Evolutionary conservation across 768 basidiomycete species (phyloP).

Genomic region (Cantharellus anzutake): DNA sequence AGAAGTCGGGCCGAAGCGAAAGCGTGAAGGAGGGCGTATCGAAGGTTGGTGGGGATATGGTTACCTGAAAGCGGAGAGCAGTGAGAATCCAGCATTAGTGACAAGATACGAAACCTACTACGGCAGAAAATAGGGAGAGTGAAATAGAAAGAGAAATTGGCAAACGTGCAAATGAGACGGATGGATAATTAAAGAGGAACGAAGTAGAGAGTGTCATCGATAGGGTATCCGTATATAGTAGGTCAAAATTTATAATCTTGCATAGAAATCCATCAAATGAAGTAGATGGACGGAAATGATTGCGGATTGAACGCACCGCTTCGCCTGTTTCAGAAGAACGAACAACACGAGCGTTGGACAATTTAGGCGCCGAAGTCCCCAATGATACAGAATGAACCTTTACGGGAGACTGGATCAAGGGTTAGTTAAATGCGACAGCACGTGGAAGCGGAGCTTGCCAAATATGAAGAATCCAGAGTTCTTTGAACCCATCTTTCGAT

Average conservation of each 20-base stretch:
- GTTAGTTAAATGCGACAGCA: no score
- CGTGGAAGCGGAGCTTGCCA: no score
- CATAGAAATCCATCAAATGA: background rate
- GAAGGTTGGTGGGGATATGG: conserved; percentile 39
- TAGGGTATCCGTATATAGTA: conserved; percentile 66
- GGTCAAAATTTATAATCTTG: conserved; percentile 44
- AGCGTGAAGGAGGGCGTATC: conserved; percentile 46
- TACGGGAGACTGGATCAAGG: conserved; percentile 55
- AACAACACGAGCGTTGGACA: conserved; percentile 49
- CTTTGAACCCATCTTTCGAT: conserved; percentile 71
- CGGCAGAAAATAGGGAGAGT: conserved; percentile 37
- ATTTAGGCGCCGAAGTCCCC: conserved; percentile 57
- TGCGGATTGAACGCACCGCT: conserved; percentile 6
- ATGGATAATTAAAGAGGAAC: conserved; percentile 72
- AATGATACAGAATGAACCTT: conserved; percentile 71
- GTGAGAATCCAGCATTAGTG: background rate
- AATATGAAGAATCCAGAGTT: conserved; percentile 58
- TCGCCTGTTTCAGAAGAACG: conserved; percentile 9
- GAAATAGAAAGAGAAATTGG: conserved; percentile 69
- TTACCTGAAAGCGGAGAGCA: conserved; percentile 26
- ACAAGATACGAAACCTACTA: background rate
- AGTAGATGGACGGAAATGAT: conserved; percentile 17
- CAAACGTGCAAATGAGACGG: conserved; percentile 60
- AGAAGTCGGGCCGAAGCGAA: conserved; percentile 69
- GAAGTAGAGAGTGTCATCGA: conserved; percentile 71